phyloP scores from a whole-genome alignment of 257 asterid species.

The Plantago major region DNA sequence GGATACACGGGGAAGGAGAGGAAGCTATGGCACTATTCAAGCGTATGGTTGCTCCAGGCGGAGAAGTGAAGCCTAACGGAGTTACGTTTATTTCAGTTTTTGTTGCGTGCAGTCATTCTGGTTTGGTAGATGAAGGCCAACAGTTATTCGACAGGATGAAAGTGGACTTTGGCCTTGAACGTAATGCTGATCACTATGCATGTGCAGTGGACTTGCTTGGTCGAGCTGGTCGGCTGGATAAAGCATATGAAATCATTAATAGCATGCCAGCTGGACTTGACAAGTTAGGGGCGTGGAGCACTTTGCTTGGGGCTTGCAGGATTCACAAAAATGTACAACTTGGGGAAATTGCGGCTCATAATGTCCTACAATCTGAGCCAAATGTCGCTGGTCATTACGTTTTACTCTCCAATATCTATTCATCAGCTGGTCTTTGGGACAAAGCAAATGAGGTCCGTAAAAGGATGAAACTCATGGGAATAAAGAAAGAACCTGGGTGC shows the following conservation, averaged over 20 bases:
- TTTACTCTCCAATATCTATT: constrained; percentile 68
- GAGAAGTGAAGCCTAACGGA: constrained; percentile 59
- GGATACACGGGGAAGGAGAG: constrained; percentile 84
- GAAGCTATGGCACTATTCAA: constrained; percentile 54
- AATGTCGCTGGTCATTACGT: constrained; percentile 80
- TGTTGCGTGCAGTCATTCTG: constrained; percentile 84
- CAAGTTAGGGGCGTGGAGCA: constrained; percentile 77
- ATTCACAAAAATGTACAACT: constrained; percentile 63
- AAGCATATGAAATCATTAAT: constrained; percentile 50
- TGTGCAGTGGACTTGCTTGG: constrained; percentile 83
- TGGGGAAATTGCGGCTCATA: constrained; percentile 64
- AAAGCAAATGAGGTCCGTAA: constrained; percentile 55
- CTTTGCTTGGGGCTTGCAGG: constrained; percentile 76
- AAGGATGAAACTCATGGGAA: constrained; percentile 63
- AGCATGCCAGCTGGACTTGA: constrained; percentile 45
- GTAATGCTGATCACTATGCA: constrained; percentile 73
- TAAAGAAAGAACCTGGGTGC: constrained; percentile 79
- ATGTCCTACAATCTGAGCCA: constrained; percentile 64
- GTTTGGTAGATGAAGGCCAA: constrained; percentile 69
- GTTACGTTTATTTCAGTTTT: constrained; percentile 68
- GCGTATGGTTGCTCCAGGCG: constrained; percentile 38
- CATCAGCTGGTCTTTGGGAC: constrained; percentile 73
- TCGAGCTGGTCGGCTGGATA: constrained; percentile 71
- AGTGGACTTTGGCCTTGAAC: constrained; percentile 44
- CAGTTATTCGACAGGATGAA: constrained; percentile 59